Percentiles rank a stretch among this genome's conserved stretches.
Conservation (phyloP, 106 monocot species). For the Chionographis japonica region DNA sequence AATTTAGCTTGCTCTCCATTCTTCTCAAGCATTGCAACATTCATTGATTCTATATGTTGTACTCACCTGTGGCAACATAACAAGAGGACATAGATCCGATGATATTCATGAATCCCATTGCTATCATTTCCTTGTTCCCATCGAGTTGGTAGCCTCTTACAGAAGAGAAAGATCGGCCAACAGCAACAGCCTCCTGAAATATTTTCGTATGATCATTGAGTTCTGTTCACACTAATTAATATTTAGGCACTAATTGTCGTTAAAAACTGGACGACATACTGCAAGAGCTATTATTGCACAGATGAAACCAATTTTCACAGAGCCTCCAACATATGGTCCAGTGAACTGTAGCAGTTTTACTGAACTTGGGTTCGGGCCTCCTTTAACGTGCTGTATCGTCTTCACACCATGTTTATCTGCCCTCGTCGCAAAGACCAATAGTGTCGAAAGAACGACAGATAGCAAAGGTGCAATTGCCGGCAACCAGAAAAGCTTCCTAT, state of each 20-base stretch:
- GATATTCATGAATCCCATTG: constrained; percentile 85
- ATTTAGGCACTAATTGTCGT: not conserved
- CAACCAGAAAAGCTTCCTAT: constrained; percentile 73
- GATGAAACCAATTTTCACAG: constrained; percentile 71
- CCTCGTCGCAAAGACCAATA: constrained; percentile 55
- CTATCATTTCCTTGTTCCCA: constrained; percentile 89
- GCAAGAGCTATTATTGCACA: constrained; percentile 74
- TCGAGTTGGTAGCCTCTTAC: constrained; percentile 73
- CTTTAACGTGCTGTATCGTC: constrained; percentile 57
- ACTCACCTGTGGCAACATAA: constrained; percentile 77
- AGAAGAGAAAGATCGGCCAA: constrained; percentile 76
- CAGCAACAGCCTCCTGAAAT: constrained; percentile 84
- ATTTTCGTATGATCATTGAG: not conserved
- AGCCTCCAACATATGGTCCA: constrained; percentile 37
- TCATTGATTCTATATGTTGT: not conserved
- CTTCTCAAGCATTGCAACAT: not conserved
- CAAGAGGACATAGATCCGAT: constrained; percentile 86
- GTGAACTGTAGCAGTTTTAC: constrained; percentile 45
- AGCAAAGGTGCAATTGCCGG: constrained; percentile 66
- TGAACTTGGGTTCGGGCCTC: constrained; percentile 77
- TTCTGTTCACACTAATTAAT: not conserved
- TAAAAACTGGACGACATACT: constrained; percentile 21
- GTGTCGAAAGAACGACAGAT: constrained; percentile 72
- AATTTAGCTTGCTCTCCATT: not conserved
- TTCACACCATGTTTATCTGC: constrained; percentile 74